A percentile compares a stretch with the other conserved stretches of the same genome.
Evolutionary conservation across 2,329 filamentous ascomycete species (phyloP).

Genomic region (Emmonsiellopsis sp.): DNA sequence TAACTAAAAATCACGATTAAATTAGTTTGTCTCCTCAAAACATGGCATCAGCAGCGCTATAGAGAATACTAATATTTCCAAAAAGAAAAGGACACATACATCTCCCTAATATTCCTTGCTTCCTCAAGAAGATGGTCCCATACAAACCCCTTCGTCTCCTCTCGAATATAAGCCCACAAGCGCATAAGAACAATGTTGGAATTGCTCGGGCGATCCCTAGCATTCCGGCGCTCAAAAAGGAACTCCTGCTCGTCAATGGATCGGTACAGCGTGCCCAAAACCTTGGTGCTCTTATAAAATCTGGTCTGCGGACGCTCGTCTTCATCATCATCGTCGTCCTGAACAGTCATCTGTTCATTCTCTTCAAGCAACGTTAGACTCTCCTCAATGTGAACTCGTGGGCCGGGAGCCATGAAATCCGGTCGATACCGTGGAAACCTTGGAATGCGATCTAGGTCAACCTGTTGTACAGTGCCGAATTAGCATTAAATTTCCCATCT

Average conservation of each 20-base stretch:
- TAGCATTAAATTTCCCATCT: constrained; percentile 29
- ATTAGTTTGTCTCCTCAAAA: background rate
- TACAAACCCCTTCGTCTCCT: constrained; percentile 16
- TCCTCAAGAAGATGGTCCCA: constrained; percentile 16
- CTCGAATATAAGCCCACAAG: constrained; percentile 15
- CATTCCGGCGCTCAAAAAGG: constrained; percentile 43
- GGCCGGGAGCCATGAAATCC: constrained; percentile 47
- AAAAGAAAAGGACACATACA: constrained; percentile 11
- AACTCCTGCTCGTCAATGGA: constrained; percentile 64
- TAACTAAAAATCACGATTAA: constrained; percentile 4
- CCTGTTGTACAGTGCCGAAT: constrained; percentile 3
- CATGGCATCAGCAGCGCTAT: background rate
- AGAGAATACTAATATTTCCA: background rate
- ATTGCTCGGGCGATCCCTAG: constrained; percentile 10
- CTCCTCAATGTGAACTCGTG: constrained; percentile 35
- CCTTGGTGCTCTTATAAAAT: constrained; percentile 61
- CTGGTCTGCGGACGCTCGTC: constrained; percentile 37
- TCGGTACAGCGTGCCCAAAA: constrained; percentile 63
- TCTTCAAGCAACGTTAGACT: constrained; percentile 28
- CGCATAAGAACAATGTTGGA: constrained; percentile 16
- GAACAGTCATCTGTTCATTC: constrained; percentile 38
- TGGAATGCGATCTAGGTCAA: constrained; percentile 11
- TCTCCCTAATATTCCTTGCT: constrained; percentile 12
- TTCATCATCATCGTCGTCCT: constrained; percentile 40
- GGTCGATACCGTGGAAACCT: constrained; percentile 27